These are phyloP conservation scores for Colletotrichum cordylinicola DNA, from an alignment of 2,329 filamentous ascomycete species.

Conservation along the genomic window DNA sequence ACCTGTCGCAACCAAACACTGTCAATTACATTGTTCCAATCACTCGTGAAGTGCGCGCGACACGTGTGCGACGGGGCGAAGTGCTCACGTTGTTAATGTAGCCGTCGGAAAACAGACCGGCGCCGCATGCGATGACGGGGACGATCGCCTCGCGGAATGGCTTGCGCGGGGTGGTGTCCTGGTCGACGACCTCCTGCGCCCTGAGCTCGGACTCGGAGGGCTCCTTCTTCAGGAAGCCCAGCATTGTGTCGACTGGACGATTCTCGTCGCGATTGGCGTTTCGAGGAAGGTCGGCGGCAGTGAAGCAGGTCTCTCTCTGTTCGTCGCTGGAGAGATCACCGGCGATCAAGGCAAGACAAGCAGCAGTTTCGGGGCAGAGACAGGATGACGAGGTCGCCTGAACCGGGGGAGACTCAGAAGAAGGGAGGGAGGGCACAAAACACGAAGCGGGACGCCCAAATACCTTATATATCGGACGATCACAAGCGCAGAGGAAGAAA, in stretches of 20 bases:
- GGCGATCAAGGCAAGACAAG: not conserved
- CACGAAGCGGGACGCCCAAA: not conserved
- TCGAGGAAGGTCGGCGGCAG: not conserved
- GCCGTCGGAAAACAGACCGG: conserved; percentile 89
- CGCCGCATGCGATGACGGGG: conserved; percentile 87
- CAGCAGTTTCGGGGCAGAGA: not conserved
- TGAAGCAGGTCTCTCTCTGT: not conserved
- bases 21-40: not conserved
- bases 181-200: not conserved
- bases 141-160: conserved; percentile 28
- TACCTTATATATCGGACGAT: conserved; percentile 15
- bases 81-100: conserved; percentile 81
- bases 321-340: not conserved
- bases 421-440: not conserved
- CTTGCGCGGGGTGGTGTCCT: not conserved
- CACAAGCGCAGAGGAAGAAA: not conserved
- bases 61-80: not conserved
- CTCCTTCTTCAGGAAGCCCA: not conserved
- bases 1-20: conserved; percentile 55
- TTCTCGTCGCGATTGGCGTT: not conserved
- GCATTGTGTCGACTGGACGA: not conserved
- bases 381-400: not conserved
- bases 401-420: not conserved
- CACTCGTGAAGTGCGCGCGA: fast-evolving
- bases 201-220: not conserved